phyloP scores from a whole-genome alignment of 2,329 filamentous ascomycete species.

The Verticillium dahliae region DNA sequence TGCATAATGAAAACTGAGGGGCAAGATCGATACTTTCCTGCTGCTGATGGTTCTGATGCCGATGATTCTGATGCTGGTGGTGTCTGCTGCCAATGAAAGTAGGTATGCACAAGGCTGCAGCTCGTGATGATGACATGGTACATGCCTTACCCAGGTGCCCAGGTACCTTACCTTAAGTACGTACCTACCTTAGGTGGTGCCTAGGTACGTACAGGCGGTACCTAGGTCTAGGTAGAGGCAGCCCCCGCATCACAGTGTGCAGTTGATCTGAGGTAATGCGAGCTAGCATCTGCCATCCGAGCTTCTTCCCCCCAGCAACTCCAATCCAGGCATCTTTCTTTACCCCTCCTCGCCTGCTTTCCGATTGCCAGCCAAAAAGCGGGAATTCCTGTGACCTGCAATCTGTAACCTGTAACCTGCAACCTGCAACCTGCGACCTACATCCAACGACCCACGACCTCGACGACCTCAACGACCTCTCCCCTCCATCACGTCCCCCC shows the following conservation, averaged over 20 bases:
- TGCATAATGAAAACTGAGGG: no score
- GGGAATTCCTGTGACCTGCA: neutral
- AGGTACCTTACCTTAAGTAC: neutral
- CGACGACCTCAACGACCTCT: no score
- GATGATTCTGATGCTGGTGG: no score
- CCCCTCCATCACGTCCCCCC: neutral
- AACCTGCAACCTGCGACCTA: neutral
- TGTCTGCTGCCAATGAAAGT: no score
- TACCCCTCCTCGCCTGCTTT: no score
- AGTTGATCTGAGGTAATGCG: neutral
- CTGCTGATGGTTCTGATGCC: no score
- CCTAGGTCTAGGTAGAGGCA: no score
- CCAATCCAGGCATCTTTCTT: neutral
- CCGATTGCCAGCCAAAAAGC: neutral
- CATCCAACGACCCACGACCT: neutral
- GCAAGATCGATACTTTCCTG: no score
- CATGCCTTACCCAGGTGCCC: neutral
- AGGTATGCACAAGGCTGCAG: no score
- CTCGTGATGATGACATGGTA: no score
- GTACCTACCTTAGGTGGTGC: no score
- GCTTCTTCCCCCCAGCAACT: neutral
- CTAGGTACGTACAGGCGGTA: no score
- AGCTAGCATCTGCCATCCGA: neutral
- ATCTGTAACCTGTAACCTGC: neutral
- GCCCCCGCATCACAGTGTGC: neutral